Base-by-base conservation (phyloP, 78 protist genomes). In the Dictyostelium citrinum region DNA sequence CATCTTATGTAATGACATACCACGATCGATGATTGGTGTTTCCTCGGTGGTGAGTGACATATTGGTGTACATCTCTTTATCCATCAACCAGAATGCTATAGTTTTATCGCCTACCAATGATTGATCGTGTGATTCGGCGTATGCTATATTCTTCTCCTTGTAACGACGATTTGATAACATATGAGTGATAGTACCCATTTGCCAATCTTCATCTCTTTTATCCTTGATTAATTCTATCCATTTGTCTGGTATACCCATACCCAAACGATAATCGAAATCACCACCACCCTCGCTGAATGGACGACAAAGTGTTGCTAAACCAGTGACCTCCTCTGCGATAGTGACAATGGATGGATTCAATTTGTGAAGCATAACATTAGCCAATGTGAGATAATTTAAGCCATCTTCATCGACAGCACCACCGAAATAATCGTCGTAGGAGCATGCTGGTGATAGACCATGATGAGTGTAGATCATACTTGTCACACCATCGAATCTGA, bases 41-140 rank as follows among this genome's bases (percentile, higher is more conserved):
- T 29, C 64, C 0, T 81, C 82, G 10, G 45, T 1, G 22, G 91
- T 76, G 24, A 80, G 77, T 1, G 95, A 80, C 97, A 95, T 95
- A 37, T 39, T 72, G 17, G 27, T 12, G 86, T 98, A 97, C 98
- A 98, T 97, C 76, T 96, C 98, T 35, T 91, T 95, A 90, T 98
- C 99, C 99, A 98, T 98, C 58, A 99, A 96, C 98, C 99, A 96
- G 95, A 98, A 98, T 5, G 99, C 98, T 16, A 99, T 71, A 5
- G 99, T 97, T 96, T 98, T 97, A 91, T 97, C 99, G 33, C 99
- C 99, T 20, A 98, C 99, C 35, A 99, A 97, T 46, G 99, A 97
- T 27, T 95, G 97, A 70, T 98, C 99, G 84, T 98, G 98, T 20
- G 91, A 84, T 88, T 99, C 99, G 20, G 91, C 95, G 90, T 99